Conservation (phyloP, 768 basidiomycete genomes). For the Hemileccinum impolitum region DNA sequence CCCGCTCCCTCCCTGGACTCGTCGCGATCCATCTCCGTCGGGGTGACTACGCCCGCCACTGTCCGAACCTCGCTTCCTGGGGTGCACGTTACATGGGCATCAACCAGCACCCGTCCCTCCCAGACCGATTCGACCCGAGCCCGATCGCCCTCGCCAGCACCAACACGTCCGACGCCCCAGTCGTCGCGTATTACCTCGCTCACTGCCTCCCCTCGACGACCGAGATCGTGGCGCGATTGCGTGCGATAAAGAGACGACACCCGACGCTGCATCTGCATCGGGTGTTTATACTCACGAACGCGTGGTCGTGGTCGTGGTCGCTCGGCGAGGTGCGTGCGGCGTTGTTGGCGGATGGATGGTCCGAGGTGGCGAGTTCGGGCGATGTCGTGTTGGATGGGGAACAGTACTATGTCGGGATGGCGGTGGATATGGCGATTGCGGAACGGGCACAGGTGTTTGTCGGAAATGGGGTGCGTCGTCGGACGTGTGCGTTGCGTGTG, state of each 20-base stretch:
- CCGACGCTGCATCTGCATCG: constrained; percentile 27
- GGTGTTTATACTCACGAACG: constrained; percentile 54
- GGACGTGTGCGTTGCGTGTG: too few relatives aligned
- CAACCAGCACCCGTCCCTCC: constrained; percentile 39
- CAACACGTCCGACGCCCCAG: too few relatives aligned
- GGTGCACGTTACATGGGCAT: constrained; percentile 46
- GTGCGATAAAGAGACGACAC: constrained; percentile 27
- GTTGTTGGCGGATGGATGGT: constrained; percentile 48
- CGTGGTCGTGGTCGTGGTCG: constrained; percentile 44
- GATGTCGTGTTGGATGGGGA: constrained; percentile 42
- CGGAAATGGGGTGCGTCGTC: constrained; percentile 60
- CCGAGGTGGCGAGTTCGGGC: constrained; percentile 40
- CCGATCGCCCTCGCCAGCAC: constrained; percentile 5
- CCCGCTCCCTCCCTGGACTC: constrained; percentile 34
- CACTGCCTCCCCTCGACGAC: constrained; percentile 41
- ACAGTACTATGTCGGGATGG: constrained; percentile 47
- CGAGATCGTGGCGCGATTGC: constrained; percentile 41
- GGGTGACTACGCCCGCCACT: constrained; percentile 60
- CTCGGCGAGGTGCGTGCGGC: constrained; percentile 37
- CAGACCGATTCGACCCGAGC: constrained; percentile 39
- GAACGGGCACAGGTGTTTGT: constrained; percentile 56
- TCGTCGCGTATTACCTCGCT: constrained; percentile 16
- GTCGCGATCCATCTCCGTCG: constrained; percentile 56
- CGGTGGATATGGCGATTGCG: constrained; percentile 60
- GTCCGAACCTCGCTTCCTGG: constrained; percentile 47